Evolutionary conservation across 1,284 basidiomycete genomes (phyloP).

Genomic region (Fistulinella staudtii): DNA sequence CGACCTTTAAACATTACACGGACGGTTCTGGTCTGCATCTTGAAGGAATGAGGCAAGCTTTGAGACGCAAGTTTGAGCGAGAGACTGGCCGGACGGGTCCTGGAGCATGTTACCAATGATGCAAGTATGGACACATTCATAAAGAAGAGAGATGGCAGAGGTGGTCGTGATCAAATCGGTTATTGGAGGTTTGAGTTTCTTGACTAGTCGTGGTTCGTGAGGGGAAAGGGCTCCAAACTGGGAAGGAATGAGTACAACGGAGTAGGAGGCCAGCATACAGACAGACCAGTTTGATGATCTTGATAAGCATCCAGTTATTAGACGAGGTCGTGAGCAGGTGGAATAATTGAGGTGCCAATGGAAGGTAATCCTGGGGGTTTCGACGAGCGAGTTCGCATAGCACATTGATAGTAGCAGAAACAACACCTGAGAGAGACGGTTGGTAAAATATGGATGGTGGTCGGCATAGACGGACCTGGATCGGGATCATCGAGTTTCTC

Average conservation of each 20-base stretch:
- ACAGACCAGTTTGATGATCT: constrained; percentile 91
- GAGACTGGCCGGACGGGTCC: constrained; percentile 69
- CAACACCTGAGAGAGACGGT: constrained; percentile 60
- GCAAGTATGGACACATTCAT: constrained; percentile 98
- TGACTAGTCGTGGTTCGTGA: constrained; percentile 88
- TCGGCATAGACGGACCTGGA: constrained; percentile 45
- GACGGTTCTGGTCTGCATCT: constrained; percentile 94
- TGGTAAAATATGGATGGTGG: background rate
- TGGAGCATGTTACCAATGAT: constrained; percentile 97
- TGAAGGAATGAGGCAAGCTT: constrained; percentile 91
- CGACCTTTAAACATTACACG: constrained; percentile 24
- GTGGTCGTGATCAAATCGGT: constrained; percentile 95
- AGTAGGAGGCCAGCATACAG: background rate
- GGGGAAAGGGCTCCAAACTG: constrained; percentile 92
- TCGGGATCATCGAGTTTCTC: constrained; percentile 89
- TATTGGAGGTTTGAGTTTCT: constrained; percentile 90
- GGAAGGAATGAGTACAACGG: constrained; percentile 9
- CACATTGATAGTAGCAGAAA: constrained; percentile 90
- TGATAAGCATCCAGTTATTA: constrained; percentile 99
- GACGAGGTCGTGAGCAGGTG: constrained; percentile 90
- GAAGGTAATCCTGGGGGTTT: constrained; percentile 75
- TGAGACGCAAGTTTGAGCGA: constrained; percentile 88
- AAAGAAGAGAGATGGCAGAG: constrained; percentile 91
- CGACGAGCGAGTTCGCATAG: constrained; percentile 88
- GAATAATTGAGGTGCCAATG: constrained; percentile 90